Conservation (phyloP, 768 basidiomycete species). For the Guyanaporus albipodus region DNA sequence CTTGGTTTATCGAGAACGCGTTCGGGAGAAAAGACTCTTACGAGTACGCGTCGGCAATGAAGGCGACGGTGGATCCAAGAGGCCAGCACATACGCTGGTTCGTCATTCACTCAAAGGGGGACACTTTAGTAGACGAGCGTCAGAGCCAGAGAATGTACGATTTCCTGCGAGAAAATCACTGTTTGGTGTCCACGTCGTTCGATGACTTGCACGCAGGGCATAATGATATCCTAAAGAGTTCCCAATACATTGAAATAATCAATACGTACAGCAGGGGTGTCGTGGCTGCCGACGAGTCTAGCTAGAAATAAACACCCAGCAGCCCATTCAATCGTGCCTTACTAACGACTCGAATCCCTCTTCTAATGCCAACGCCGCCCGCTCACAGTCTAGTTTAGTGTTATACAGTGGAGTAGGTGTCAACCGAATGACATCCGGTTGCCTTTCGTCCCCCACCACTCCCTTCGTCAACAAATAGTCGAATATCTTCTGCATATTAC, state of each 20-base stretch:
- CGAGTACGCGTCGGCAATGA: slow-evolving; percentile 42
- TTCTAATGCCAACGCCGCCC: slow-evolving; percentile 63
- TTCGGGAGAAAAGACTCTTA: slow-evolving; percentile 57
- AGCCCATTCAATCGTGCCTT: slow-evolving; percentile 8
- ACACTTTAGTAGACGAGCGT: slow-evolving; percentile 57
- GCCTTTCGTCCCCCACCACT: slow-evolving; percentile 87
- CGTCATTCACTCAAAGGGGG: slow-evolving; percentile 70
- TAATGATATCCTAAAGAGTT: slow-evolving; percentile 43
- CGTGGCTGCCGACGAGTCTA: slow-evolving; percentile 1
- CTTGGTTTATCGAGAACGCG: slow-evolving; percentile 63
- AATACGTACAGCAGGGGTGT: slow-evolving; percentile 35
- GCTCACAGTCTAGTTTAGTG: slow-evolving; percentile 70
- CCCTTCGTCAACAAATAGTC: slow-evolving; percentile 59
- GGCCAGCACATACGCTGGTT: slow-evolving; percentile 53
- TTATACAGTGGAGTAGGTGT: slow-evolving; percentile 88
- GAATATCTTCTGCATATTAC: slow-evolving; percentile 69
- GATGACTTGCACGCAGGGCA: slow-evolving; percentile 48
- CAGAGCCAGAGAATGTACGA: slow-evolving; percentile 62
- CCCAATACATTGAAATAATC: slow-evolving; percentile 46
- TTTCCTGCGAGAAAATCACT: slow-evolving; percentile 40
- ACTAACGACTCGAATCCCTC: slow-evolving; percentile 42
- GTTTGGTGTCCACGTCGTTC: slow-evolving; percentile 34
- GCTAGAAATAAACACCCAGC: slow-evolving; percentile 1
- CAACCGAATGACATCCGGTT: slow-evolving; percentile 89
- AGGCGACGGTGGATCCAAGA: slow-evolving; percentile 35